Conservation (phyloP, 2,329 filamentous ascomycete genomes). For the Samsoniella hepiali region DNA sequence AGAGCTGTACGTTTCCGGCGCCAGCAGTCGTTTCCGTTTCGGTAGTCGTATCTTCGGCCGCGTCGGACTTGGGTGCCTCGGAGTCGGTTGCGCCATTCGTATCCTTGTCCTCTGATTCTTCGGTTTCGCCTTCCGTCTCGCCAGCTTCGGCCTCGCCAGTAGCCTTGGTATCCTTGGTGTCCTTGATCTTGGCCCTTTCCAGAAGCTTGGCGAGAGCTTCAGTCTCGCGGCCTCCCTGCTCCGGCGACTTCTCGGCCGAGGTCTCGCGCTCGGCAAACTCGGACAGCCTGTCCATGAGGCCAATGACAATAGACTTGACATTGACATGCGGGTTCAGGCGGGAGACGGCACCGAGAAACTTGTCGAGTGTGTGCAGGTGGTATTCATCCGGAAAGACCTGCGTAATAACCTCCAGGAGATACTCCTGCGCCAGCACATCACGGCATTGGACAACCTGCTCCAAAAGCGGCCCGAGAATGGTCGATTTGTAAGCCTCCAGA, state of each 20-base stretch:
- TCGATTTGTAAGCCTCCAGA: constrained; percentile 86
- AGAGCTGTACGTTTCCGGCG: constrained; percentile 76
- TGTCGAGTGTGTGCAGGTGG: constrained; percentile 92
- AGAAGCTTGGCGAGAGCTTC: constrained; percentile 77
- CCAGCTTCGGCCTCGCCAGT: constrained; percentile 33
- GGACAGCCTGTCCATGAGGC: constrained; percentile 92
- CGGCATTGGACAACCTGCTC: constrained; percentile 98
- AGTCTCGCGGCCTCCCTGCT: constrained; percentile 75
- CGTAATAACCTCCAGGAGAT: constrained; percentile 95
- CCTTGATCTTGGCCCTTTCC: constrained; percentile 68
- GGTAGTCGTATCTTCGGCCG: constrained; percentile 22
- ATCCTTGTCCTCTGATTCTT: constrained; percentile 26
- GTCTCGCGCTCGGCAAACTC: constrained; percentile 91
- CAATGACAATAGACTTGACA: constrained; percentile 96
- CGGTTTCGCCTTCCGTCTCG: constrained; percentile 32
- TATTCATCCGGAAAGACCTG: constrained; percentile 99
- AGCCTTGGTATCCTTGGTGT: constrained; percentile 37
- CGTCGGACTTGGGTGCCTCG: constrained; percentile 38
- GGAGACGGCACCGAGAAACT: constrained; percentile 89
- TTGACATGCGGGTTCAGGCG: constrained; percentile 95
- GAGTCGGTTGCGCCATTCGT: constrained; percentile 26
- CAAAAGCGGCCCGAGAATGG: constrained; percentile 81
- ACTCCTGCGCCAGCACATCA: constrained; percentile 95
- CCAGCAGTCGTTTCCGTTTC: constrained; percentile 44
- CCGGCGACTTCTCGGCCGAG: constrained; percentile 64